Evolutionary conservation across 2,329 filamentous ascomycete species (phyloP).

Genomic region (Epichloe gansuensis): DNA sequence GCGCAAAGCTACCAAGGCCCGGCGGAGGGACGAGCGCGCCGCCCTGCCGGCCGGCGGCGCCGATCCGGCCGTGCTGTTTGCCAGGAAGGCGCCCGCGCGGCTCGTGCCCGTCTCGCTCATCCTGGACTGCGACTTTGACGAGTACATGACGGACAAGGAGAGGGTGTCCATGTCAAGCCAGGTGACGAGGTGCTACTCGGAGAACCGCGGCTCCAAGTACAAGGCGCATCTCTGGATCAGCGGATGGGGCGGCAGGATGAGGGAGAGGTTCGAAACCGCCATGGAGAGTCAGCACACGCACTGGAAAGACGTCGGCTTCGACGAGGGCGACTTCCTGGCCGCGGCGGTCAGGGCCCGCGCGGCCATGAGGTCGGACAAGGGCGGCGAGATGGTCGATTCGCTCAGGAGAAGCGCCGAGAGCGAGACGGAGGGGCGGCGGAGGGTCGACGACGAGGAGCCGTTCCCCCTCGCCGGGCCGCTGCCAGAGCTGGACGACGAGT

Average conservation of each 20-base stretch:
- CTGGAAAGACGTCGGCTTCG: slow-evolving; percentile 69
- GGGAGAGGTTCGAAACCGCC: slow-evolving; percentile 66
- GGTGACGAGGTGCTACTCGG: slow-evolving; percentile 77
- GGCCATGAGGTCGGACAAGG: slow-evolving; percentile 42
- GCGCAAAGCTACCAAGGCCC: slow-evolving; percentile 32
- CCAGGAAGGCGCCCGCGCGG: slow-evolving; percentile 25
- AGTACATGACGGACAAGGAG: slow-evolving; percentile 80
- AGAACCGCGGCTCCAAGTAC: slow-evolving; percentile 60
- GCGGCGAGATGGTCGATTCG: slow-evolving; percentile 47
- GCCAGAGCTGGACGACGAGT: slow-evolving; percentile 19
- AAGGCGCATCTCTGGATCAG: slow-evolving; percentile 63
- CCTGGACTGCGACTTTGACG: slow-evolving; percentile 85
- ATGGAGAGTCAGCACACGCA: slow-evolving; percentile 56
- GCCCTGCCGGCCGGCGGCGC: slow-evolving; percentile 35
- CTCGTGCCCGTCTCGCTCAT: slow-evolving; percentile 68
- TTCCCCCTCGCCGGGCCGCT: slow-evolving; percentile 22
- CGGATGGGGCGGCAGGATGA: slow-evolving; percentile 64
- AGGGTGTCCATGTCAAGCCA: slow-evolving; percentile 71
- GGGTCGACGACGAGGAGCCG: slow-evolving; percentile 19
- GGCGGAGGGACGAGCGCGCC: slow-evolving; percentile 37
- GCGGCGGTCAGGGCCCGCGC: slow-evolving; percentile 53
- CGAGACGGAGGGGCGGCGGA: slow-evolving; percentile 14
- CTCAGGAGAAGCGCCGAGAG: slow-evolving; percentile 30
- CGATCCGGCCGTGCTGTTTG: slow-evolving; percentile 23
- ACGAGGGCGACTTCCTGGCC: slow-evolving; percentile 59